Percentiles rank a stretch among this genome's conserved stretches.
These are phyloP conservation scores for Phaeosphaeriaceae sp. DNA, from an alignment of 2,329 filamentous ascomycete species.

Conservation along the genomic window DNA sequence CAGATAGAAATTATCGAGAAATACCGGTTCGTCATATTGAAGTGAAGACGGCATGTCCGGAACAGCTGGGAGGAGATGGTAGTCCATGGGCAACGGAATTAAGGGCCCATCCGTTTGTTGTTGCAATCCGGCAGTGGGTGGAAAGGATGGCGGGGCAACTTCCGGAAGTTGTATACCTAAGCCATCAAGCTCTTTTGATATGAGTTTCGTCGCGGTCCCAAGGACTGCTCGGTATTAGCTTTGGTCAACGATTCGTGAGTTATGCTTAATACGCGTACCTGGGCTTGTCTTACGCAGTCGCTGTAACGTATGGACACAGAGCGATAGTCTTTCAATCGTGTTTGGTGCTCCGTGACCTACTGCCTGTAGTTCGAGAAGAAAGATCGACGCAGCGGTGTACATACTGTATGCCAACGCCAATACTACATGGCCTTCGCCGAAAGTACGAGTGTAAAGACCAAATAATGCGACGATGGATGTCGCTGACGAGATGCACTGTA, in stretches of 20 bases:
- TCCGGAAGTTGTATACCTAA: conserved; percentile 7
- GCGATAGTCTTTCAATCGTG: conserved; percentile 9
- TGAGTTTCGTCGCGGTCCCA: conserved; percentile 4
- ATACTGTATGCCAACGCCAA: conserved; percentile 15
- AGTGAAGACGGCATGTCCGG: not conserved
- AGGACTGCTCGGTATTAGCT: conserved; percentile 4
- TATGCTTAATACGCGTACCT: conserved; percentile 2
- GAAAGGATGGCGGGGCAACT: not conserved
- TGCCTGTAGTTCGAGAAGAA: conserved; percentile 15
- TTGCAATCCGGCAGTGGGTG: not conserved
- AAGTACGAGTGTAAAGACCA: conserved; percentile 11
- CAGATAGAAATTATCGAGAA: conserved; percentile 5
- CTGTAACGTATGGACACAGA: conserved; percentile 6
- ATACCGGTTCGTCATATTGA: conserved; percentile 3
- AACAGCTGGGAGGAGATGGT: not conserved
- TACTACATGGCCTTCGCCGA: conserved; percentile 14
- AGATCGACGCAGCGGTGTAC: conserved; percentile 16
- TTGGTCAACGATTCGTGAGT: not conserved
- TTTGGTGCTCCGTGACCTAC: conserved; percentile 8
- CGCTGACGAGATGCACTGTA: conserved; percentile 17
- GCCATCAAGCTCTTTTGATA: conserved; percentile 7
- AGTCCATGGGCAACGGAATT: not conserved
- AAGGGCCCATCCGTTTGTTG: not conserved
- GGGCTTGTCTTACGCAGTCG: conserved; percentile 8
- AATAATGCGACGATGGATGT: conserved; percentile 17